Percentiles rank a stretch among this genome's conserved stretches.
phyloP scores from a whole-genome alignment of 2,329 filamentous ascomycete species.

The Hysterium pulicare region DNA sequence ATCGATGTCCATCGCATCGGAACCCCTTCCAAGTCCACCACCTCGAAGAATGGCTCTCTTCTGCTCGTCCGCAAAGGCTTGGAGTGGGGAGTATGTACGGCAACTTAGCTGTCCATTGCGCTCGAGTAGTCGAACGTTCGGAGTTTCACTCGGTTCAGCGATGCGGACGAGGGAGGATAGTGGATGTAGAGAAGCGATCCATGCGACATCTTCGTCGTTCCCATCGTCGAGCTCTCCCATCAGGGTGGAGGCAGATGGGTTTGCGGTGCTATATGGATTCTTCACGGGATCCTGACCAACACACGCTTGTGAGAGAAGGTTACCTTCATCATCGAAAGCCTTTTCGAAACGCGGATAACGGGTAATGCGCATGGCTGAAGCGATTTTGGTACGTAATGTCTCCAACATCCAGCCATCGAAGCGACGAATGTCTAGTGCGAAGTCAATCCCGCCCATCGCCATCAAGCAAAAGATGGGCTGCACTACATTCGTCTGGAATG shows the following conservation, averaged over 20 bases:
- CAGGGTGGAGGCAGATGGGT: not conserved
- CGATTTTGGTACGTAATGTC: constrained; percentile 10
- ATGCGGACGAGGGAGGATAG: not conserved
- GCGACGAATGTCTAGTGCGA: constrained; percentile 8
- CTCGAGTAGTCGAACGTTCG: constrained; percentile 4
- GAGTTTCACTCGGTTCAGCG: constrained; percentile 1
- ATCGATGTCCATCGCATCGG: not conserved
- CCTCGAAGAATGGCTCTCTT: not conserved
- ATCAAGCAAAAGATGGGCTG: constrained; percentile 10
- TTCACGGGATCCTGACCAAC: not conserved
- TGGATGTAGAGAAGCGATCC: constrained; percentile 4
- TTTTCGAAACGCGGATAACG: constrained; percentile 4
- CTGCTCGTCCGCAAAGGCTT: not conserved
- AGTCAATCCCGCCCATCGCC: constrained; percentile 8
- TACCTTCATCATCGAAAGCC: constrained; percentile 2
- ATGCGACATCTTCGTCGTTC: not conserved
- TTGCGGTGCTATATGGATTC: not conserved
- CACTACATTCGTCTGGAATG: constrained; percentile 12
- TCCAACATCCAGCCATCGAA: constrained; percentile 17
- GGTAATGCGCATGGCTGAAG: constrained; percentile 5
- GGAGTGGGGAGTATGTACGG: not conserved
- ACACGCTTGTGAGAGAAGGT: not conserved
- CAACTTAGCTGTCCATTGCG: not conserved
- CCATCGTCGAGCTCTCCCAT: not conserved
- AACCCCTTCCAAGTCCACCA: not conserved